Evolutionary conservation across 768 basidiomycete species (phyloP).

Genomic region (Mycena capillaripes): DNA sequence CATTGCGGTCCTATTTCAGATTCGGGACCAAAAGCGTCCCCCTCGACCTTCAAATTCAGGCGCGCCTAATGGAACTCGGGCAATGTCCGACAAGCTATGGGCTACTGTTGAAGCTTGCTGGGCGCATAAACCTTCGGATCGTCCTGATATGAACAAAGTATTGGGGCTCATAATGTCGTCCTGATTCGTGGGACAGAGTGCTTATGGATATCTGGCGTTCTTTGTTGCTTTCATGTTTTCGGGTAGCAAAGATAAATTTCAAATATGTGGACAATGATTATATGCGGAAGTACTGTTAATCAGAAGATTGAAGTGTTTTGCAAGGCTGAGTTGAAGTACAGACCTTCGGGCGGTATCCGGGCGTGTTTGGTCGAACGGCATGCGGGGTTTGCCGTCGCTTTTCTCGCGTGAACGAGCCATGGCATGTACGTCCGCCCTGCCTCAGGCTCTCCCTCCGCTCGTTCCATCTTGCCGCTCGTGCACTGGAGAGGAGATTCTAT

Average conservation of each 20-base stretch:
- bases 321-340: constrained; percentile 2
- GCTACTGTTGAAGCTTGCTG: too few species aligned
- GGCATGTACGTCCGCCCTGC: too few species aligned
- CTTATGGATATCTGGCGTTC: too few species aligned
- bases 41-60: constrained; percentile 1
- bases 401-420: constrained; percentile 6
- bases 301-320: neutral
- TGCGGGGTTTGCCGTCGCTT: constrained; percentile 1
- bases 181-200: too few species aligned
- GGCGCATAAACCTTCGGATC: too few species aligned
- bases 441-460: too few species aligned
- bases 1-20: neutral
- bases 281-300: constrained; percentile 3
- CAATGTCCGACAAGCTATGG: too few species aligned
- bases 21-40: neutral
- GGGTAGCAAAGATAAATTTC: neutral
- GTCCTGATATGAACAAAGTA: too few species aligned
- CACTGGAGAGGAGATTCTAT: neutral
- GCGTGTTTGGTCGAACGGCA: constrained; percentile 2
- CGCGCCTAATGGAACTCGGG: neutral
- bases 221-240: too few species aligned
- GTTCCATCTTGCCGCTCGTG: too few species aligned
- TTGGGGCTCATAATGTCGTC: too few species aligned
- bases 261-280: constrained; percentile 1
- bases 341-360: constrained; percentile 7